Conservation (phyloP, 371 early-diverging fungal genomes). For the Mortierella sp. region DNA sequence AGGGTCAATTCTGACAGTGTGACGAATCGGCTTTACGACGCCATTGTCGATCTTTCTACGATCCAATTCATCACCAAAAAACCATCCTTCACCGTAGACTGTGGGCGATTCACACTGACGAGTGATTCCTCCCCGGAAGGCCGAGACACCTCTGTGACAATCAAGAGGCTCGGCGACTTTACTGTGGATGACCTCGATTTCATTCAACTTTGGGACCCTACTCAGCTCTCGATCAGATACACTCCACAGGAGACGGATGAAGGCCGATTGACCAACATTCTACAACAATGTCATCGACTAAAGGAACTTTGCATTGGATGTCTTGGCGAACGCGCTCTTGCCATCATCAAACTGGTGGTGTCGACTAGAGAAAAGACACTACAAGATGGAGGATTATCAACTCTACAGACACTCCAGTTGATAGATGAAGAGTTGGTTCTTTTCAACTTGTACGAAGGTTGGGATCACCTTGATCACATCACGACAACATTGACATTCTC, state of each 20-base stretch:
- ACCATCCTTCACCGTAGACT: neutral
- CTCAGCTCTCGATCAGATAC: neutral
- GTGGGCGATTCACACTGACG: neutral
- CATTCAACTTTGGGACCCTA: neutral
- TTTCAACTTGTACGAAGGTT: too few relatives aligned
- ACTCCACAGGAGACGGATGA: neutral
- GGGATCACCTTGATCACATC: too few relatives aligned
- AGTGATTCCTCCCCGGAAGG: neutral
- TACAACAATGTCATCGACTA: neutral
- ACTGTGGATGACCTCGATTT: neutral
- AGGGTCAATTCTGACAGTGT: neutral
- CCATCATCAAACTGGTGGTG: neutral
- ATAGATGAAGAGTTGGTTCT: neutral
- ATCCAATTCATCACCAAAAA: neutral
- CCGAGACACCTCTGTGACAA: neutral
- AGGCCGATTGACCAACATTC: neutral
- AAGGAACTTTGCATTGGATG: neutral
- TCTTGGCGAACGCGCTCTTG: neutral
- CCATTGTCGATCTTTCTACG: neutral
- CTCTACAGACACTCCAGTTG: neutral
- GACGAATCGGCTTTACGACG: slow-evolving; percentile 5
- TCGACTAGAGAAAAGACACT: neutral
- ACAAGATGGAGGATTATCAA: neutral
- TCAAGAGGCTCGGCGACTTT: neutral
- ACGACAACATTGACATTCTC: neutral